Evolutionary conservation across 192 early-diverging fungal species (phyloP).

Genomic region (Coemansia reversa): DNA sequence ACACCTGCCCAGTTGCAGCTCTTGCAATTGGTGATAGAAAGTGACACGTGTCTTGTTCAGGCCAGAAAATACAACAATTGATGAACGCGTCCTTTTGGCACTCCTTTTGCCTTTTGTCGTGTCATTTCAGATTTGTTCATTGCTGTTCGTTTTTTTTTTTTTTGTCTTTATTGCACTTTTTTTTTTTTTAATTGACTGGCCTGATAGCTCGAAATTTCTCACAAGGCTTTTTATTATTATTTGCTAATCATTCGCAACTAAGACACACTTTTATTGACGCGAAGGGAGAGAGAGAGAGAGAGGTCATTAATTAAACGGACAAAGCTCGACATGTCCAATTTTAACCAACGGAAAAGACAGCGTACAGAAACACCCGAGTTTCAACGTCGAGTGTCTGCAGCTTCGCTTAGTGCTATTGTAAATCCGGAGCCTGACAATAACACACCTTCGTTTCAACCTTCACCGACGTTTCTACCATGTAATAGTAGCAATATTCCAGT

Average conservation of each 20-base stretch:
- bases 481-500: neutral
- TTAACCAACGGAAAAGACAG: constrained; percentile 38
- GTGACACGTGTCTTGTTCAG: neutral
- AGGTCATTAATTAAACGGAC: neutral
- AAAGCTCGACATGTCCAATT: constrained; percentile 9
- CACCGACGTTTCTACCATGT: constrained; percentile 26
- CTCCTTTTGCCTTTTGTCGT: neutral
- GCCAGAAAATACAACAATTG: neutral
- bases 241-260: no score
- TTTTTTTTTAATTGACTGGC: constrained; percentile 8
- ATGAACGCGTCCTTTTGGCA: constrained; percentile 4
- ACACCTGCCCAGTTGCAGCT: neutral
- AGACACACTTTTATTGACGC: neutral
- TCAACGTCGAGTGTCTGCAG: constrained; percentile 43
- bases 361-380: constrained; percentile 34
- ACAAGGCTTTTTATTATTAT: no score
- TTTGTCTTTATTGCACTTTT: neutral
- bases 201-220: neutral
- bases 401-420: constrained; percentile 44
- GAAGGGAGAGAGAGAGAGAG: neutral
- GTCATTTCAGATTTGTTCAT: neutral
- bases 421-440: constrained; percentile 35
- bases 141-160: constrained; percentile 5
- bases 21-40: neutral
- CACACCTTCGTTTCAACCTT: constrained; percentile 16